Evolutionary conservation across 352 stramenopile genomes (phyloP), one percentile per base, ranked within the genome.

Genomic region (Pseudoperonospora humuli): DNA sequence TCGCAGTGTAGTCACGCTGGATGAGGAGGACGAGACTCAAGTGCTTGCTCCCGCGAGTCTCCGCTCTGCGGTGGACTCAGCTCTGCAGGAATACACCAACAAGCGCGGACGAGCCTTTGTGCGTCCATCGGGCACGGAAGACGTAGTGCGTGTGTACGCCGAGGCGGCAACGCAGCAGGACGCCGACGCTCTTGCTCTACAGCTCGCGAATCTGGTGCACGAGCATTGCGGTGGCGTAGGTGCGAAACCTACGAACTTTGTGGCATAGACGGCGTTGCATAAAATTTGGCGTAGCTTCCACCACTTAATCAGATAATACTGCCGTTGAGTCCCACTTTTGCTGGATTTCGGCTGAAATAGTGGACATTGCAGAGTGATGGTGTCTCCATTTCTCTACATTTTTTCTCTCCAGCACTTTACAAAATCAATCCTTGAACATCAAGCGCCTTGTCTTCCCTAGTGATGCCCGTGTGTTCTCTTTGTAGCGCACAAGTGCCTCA

Each of bases 61-160:
- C 45, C 74, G 78, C 44, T 38, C 50, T 5, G 71, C 70, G 1
- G 41, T 95, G 19, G 58, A 75, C 10, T 56, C 64, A 14, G 50
- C 64, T 15, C 56, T 93, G 42, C 54, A 73, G 47, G 68, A 74
- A 26, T 60, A 76, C 20, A 72, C 79, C 46, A 71, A 72, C 52
- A 77, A 78, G 39, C 70, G 75, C 17, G 75, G 64, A 15, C 79
- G 79, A 17, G 79, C 67, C 20, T 99, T 99, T 63, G 85, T 98
- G 15, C 80, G 96, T 28, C 92, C 96, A 20, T 98, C 91, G 46
- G 96, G 96, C 18, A 99, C 96, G 0, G 96, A 99, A 64, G 88
- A 99, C 61, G 95, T 95, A 7, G 96, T 99, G 24, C 92, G 96
- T 29, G 86, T 99, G 26, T 99, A 99, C 75, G 96, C 96, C 20